Evolutionary conservation across 2,329 filamentous ascomycete genomes (phyloP).

Genomic region (Venturiaceae sp.): DNA sequence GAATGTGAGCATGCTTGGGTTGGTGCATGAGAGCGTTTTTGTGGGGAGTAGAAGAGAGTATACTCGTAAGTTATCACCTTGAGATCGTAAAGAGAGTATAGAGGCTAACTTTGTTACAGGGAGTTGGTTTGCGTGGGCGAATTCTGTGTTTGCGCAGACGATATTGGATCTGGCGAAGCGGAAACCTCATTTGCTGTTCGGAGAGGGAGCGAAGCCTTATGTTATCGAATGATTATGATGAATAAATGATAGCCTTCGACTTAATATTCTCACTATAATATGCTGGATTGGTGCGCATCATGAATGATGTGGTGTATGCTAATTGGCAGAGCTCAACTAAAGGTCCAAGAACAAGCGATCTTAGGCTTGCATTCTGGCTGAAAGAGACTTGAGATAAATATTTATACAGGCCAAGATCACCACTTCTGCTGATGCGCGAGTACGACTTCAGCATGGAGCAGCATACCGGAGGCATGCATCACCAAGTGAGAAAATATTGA

Average conservation of each 20-base stretch:
- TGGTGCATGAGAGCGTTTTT: conserved; percentile 88
- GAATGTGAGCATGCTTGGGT: conserved; percentile 61
- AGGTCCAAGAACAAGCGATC: too few relatives aligned
- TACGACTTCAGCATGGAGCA: too few relatives aligned
- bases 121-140: conserved; percentile 97
- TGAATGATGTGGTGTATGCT: too few relatives aligned
- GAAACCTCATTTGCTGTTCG: conserved; percentile 83
- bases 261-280: too few relatives aligned
- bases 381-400: too few relatives aligned
- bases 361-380: too few relatives aligned
- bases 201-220: conserved; percentile 51
- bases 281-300: too few relatives aligned
- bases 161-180: conserved; percentile 81
- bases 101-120: conserved; percentile 26
- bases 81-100: background rate
- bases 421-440: too few relatives aligned
- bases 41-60: conserved; percentile 63
- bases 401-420: too few relatives aligned
- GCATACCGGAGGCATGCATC: too few relatives aligned
- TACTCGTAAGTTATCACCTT: conserved; percentile 43
- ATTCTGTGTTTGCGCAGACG: conserved; percentile 88
- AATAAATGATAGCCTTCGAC: background rate
- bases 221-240: background rate
- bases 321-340: too few relatives aligned
- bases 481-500: too few relatives aligned